A percentile compares a stretch with the other conserved stretches of the same genome.
These are phyloP conservation scores for Trapa incisa DNA, from an alignment of 345 rosid genomes.

Conservation along the genomic window DNA sequence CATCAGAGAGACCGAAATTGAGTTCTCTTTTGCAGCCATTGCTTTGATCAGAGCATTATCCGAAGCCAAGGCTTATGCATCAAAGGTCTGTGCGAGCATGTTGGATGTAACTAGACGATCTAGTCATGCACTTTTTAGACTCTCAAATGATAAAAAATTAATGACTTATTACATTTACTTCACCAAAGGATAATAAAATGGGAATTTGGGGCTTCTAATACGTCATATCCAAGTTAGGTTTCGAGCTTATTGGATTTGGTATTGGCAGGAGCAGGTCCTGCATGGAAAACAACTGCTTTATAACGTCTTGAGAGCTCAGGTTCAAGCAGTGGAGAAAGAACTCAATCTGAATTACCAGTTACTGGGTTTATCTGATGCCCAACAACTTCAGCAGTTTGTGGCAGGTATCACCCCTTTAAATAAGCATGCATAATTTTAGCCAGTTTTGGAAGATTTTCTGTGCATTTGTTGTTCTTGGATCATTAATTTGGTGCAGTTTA, in stretches of 20 bases:
- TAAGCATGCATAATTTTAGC: neutral
- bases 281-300: neutral
- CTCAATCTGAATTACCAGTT: neutral
- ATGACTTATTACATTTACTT: neutral
- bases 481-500: neutral
- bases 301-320: neutral
- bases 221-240: neutral
- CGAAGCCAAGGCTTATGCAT: slow-evolving; percentile 4
- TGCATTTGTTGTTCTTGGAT: neutral
- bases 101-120: too few species aligned
- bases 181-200: neutral
- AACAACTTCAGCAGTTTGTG: neutral
- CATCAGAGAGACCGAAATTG: neutral
- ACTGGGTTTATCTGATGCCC: neutral
- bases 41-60: slow-evolving; percentile 5
- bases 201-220: neutral
- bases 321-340: neutral
- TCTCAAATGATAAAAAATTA: neutral
- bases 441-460: neutral
- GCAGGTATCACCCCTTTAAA: neutral
- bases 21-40: neutral
- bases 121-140: neutral
- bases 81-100: neutral
- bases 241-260: neutral
- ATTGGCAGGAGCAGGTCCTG: slow-evolving; percentile 1